phyloP scores from a whole-genome alignment of 441 rosid genomes.

The Erodium texanum region DNA sequence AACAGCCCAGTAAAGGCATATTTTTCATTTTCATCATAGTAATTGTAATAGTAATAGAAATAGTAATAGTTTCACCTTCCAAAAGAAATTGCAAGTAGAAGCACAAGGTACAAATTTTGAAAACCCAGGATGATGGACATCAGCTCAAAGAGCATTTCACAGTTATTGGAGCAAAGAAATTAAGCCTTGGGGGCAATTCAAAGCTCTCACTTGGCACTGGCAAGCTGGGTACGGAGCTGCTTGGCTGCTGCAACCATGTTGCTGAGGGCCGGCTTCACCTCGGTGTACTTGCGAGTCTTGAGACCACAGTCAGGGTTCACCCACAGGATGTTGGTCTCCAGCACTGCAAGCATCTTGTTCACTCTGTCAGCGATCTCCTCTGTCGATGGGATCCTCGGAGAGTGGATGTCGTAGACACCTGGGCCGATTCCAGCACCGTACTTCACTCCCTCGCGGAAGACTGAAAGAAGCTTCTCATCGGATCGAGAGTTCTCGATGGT shows the following conservation, averaged over 20 bases:
- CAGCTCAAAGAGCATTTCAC: neutral
- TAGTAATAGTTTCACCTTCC: neutral
- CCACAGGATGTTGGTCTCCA: slow-evolving; percentile 87
- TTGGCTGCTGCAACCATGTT: slow-evolving; percentile 93
- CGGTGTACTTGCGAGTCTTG: slow-evolving; percentile 83
- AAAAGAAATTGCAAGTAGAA: neutral
- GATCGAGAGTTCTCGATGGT: slow-evolving; percentile 97
- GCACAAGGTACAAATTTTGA: neutral
- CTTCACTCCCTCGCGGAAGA: slow-evolving; percentile 96
- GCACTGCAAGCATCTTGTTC: slow-evolving; percentile 96
- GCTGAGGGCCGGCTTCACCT: slow-evolving; percentile 82
- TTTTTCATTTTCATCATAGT: too few relatives aligned
- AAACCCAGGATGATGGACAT: neutral
- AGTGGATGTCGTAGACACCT: slow-evolving; percentile 91
- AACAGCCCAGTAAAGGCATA: too few relatives aligned
- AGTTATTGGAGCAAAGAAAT: neutral
- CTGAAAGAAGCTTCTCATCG: slow-evolving; percentile 90
- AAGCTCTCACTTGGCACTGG: slow-evolving; percentile 59
- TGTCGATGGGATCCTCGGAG: slow-evolving; percentile 78
- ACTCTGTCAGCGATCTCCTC: slow-evolving; percentile 91
- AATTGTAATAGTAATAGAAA: too few relatives aligned
- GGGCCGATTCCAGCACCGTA: slow-evolving; percentile 97
- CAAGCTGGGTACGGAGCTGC: slow-evolving; percentile 77
- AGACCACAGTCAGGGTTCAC: slow-evolving; percentile 98
- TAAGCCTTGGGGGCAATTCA: too few relatives aligned